phyloP scores from a whole-genome alignment of 2,329 filamentous ascomycete species.

The Bretziella fagacearum region DNA sequence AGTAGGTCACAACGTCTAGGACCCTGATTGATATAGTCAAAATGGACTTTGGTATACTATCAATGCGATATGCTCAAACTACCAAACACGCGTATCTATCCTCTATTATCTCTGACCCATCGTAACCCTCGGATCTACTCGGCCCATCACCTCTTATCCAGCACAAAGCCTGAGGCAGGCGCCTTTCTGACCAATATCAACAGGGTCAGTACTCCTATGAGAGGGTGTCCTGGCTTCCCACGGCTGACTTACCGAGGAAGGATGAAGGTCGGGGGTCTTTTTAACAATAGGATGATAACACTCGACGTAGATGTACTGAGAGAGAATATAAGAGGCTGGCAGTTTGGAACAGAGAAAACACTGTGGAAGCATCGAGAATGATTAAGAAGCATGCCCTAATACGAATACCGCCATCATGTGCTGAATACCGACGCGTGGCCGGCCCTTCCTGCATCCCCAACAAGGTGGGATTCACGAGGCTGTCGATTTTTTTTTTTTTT shows the following conservation, averaged over 20 bases:
- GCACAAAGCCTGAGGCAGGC: background rate
- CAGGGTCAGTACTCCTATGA: background rate
- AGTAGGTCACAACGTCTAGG: no score
- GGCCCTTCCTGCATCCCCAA: background rate
- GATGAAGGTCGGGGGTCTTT: background rate
- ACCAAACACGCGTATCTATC: no score
- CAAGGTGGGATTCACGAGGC: background rate
- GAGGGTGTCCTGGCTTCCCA: background rate
- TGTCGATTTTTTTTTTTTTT: background rate
- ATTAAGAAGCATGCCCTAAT: background rate
- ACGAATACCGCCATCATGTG: background rate
- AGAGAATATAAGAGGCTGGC: no score
- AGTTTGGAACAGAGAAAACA: no score
- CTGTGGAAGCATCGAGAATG: background rate
- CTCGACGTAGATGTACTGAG: no score
- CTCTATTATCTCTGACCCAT: no score
- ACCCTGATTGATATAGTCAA: no score
- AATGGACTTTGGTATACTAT: no score
- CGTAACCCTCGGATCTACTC: conserved; percentile 1
- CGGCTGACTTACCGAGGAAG: conserved; percentile 3
- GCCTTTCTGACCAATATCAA: background rate
- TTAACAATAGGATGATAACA: no score
- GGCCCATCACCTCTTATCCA: background rate
- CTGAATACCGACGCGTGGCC: background rate
- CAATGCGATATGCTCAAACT: no score